Percentiles rank a stretch among this genome's conserved stretches.
These are phyloP conservation scores for Flammula alnicola DNA, from an alignment of 1,284 basidiomycete genomes.

Conservation along the genomic window DNA sequence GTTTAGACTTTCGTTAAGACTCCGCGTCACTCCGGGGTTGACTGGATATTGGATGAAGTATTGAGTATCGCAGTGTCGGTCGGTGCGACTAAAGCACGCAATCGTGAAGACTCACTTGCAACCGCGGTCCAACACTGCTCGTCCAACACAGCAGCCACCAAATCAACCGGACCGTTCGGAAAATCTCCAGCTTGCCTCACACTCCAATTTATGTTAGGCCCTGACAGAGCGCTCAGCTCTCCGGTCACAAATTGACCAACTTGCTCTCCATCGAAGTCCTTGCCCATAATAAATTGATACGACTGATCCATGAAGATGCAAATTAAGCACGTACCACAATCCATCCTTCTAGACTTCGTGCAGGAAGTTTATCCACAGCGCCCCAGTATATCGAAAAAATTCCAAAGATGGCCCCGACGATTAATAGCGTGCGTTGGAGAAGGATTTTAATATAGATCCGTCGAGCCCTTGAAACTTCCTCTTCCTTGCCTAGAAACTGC, in stretches of 20 bases:
- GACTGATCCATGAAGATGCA: not conserved
- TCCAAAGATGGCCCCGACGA: slow-evolving; percentile 39
- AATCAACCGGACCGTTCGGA: slow-evolving; percentile 41
- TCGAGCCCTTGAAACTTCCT: slow-evolving; percentile 21
- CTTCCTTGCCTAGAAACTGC: slow-evolving; percentile 21
- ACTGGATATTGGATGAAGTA: slow-evolving; percentile 33
- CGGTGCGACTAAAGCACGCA: no score
- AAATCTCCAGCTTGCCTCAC: slow-evolving; percentile 44
- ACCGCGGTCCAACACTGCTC: slow-evolving; percentile 49
- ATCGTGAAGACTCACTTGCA: slow-evolving; percentile 36
- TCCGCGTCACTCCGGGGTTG: slow-evolving; percentile 40
- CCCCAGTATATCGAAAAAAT: slow-evolving; percentile 54
- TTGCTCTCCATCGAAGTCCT: slow-evolving; percentile 57
- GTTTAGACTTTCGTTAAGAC: slow-evolving; percentile 32
- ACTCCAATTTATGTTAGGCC: slow-evolving; percentile 41
- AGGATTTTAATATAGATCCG: slow-evolving; percentile 37
- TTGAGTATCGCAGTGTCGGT: not conserved
- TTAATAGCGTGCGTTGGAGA: slow-evolving; percentile 33
- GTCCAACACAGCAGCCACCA: slow-evolving; percentile 39
- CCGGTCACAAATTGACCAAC: slow-evolving; percentile 46
- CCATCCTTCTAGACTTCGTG: slow-evolving; percentile 41
- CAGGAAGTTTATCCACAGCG: slow-evolving; percentile 43
- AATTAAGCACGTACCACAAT: slow-evolving; percentile 38
- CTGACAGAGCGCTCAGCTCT: slow-evolving; percentile 31
- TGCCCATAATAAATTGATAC: not conserved